Conservation (phyloP, 441 rosid species). For the Corymbia citriodora region DNA sequence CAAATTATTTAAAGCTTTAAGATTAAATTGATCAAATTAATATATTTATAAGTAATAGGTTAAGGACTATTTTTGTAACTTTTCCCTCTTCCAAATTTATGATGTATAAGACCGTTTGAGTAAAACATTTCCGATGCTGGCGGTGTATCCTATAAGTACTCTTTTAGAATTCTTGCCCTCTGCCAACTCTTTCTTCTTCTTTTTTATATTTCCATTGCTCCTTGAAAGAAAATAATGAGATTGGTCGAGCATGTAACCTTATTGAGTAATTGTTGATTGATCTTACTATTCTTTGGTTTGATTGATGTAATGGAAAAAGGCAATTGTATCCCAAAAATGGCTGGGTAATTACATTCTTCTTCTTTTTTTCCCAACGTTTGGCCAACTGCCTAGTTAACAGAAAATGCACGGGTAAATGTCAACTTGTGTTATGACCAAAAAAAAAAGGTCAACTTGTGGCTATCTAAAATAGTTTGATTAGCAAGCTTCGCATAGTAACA, state of each 20-base stretch:
- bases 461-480: background rate
- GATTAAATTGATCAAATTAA: too few relatives aligned
- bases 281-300: background rate
- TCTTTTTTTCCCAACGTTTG: background rate
- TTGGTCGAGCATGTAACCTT: background rate
- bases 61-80: too few relatives aligned
- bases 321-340: background rate
- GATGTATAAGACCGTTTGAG: background rate
- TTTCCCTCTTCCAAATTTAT: background rate
- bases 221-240: background rate
- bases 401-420: background rate
- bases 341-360: background rate
- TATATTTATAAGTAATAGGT: background rate
- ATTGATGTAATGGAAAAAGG: background rate
- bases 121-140: background rate
- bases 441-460: background rate
- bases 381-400: background rate
- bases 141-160: background rate
- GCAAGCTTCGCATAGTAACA: background rate
- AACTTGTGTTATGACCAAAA: background rate
- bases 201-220: background rate
- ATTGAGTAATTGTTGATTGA: background rate
- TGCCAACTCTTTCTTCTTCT: background rate
- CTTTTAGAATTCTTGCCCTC: background rate
- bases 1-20: too few relatives aligned